Conservation (phyloP, 2,329 filamentous ascomycete genomes). For the Plectosphaerella cucumerina region DNA sequence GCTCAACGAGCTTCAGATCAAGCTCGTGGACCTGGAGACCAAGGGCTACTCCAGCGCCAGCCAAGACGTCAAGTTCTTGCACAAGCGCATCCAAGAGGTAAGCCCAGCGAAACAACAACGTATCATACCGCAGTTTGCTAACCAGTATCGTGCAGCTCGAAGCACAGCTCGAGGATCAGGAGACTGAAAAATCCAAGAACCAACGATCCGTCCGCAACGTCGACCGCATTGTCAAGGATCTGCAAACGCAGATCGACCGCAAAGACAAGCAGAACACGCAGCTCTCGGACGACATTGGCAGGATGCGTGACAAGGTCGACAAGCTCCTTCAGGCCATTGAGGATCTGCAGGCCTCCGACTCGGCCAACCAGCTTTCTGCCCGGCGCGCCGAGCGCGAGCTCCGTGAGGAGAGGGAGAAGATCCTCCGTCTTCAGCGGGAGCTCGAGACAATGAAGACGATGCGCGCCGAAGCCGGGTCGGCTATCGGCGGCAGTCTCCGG, state of each 20-base stretch:
- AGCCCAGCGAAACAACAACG: slow-evolving; percentile 25
- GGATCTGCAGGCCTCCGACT: slow-evolving; percentile 86
- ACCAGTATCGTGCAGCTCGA: slow-evolving; percentile 64
- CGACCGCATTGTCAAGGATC: slow-evolving; percentile 88
- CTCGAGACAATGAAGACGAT: slow-evolving; percentile 80
- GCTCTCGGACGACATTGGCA: slow-evolving; percentile 76
- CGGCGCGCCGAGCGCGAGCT: slow-evolving; percentile 87
- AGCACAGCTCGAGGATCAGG: slow-evolving; percentile 77
- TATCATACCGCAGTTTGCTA: slow-evolving; percentile 4
- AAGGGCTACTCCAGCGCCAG: slow-evolving; percentile 94
- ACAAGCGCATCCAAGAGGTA: slow-evolving; percentile 94
- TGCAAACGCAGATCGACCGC: slow-evolving; percentile 87
- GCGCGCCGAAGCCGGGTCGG: slow-evolving; percentile 55
- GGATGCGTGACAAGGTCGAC: slow-evolving; percentile 86
- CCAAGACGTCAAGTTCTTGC: slow-evolving; percentile 91
- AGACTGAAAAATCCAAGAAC: slow-evolving; percentile 72
- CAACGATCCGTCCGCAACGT: slow-evolving; percentile 87
- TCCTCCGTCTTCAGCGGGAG: slow-evolving; percentile 78
- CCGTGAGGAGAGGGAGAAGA: slow-evolving; percentile 81
- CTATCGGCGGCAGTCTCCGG: slow-evolving; percentile 21
- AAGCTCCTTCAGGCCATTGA: slow-evolving; percentile 88
- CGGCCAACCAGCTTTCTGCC: slow-evolving; percentile 71
- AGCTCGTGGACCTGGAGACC: slow-evolving; percentile 89
- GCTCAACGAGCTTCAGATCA: slow-evolving; percentile 84
- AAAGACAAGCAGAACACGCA: slow-evolving; percentile 83